Evolutionary conservation across 768 basidiomycete species (phyloP).

Genomic region (Pulveroboletus ravenelii): DNA sequence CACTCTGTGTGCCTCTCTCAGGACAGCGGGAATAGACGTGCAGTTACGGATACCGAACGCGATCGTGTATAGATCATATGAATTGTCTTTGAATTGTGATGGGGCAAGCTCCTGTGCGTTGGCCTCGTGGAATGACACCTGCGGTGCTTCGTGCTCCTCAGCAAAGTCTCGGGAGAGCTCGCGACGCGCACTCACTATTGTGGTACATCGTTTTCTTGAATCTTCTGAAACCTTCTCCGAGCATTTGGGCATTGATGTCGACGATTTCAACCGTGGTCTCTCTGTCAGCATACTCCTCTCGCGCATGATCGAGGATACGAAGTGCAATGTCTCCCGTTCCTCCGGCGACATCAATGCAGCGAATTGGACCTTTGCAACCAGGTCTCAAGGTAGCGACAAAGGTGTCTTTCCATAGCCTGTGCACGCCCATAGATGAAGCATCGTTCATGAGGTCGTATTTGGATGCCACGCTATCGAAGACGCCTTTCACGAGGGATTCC

Average conservation of each 20-base stretch:
- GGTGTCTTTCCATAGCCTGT: constrained; percentile 94
- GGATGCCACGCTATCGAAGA: constrained; percentile 94
- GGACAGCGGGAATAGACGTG: constrained; percentile 84
- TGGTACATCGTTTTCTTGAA: constrained; percentile 99
- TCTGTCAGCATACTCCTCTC: constrained; percentile 85
- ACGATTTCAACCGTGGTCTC: constrained; percentile 86
- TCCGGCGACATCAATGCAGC: constrained; percentile 93
- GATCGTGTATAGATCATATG: constrained; percentile 96
- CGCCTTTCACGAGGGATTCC: constrained; percentile 84
- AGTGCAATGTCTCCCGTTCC: constrained; percentile 98
- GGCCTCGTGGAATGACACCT: constrained; percentile 87
- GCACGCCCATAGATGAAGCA: constrained; percentile 94
- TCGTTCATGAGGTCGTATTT: constrained; percentile 99
- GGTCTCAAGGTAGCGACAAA: constrained; percentile 75
- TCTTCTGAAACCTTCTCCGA: constrained; percentile 82
- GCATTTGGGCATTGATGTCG: constrained; percentile 95
- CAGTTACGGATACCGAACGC: constrained; percentile 98
- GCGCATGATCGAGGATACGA: constrained; percentile 84
- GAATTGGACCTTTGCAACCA: constrained; percentile 65
- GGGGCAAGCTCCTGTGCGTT: constrained; percentile 81
- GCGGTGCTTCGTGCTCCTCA: constrained; percentile 58
- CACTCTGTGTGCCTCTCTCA: constrained; percentile 87
- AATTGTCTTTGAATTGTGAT: constrained; percentile 68
- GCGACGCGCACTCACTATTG: constrained; percentile 59
- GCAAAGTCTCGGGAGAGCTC: not conserved